Evolutionary conservation across 345 rosid genomes (phyloP).

Genomic region (Gossypium rotundifolium): DNA sequence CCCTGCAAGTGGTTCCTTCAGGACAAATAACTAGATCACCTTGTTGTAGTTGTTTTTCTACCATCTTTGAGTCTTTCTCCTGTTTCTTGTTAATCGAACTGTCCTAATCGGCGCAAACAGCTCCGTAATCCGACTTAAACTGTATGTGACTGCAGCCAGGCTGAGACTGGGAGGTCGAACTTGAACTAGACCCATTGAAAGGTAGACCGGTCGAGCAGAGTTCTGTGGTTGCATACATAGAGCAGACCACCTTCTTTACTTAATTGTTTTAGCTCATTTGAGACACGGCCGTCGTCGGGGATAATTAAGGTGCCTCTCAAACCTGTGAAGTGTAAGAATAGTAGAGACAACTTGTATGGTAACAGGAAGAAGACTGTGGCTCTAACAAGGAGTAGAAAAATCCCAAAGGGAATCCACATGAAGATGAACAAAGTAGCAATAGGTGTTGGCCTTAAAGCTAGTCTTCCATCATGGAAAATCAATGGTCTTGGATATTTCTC

Average conservation of each 20-base stretch:
- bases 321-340: conserved; percentile 19
- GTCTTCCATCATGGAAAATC: conserved; percentile 39
- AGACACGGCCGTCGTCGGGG: neutral
- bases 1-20: conserved; percentile 65
- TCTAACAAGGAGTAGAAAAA: conserved; percentile 24
- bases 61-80: conserved; percentile 31
- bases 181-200: conserved; percentile 25
- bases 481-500: conserved; percentile 31
- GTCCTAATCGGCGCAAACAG: conserved; percentile 37
- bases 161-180: conserved; percentile 19
- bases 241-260: conserved; percentile 7
- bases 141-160: conserved; percentile 41
- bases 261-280: neutral
- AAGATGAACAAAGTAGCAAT: conserved; percentile 24
- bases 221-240: conserved; percentile 52
- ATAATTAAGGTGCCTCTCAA: conserved; percentile 3
- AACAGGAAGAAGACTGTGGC: conserved; percentile 9
- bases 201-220: conserved; percentile 47
- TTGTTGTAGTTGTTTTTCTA: conserved; percentile 25
- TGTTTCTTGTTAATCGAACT: conserved; percentile 34
- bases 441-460: conserved; percentile 37
- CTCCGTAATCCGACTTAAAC: conserved; percentile 39
- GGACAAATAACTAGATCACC: conserved; percentile 49
- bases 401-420: conserved; percentile 33
- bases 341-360: conserved; percentile 17